A percentile compares a stretch with the other conserved stretches of the same genome.
Evolutionary conservation across 1,139 yeast species (phyloP).

Genomic region (Suhomyces atakaporum): DNA sequence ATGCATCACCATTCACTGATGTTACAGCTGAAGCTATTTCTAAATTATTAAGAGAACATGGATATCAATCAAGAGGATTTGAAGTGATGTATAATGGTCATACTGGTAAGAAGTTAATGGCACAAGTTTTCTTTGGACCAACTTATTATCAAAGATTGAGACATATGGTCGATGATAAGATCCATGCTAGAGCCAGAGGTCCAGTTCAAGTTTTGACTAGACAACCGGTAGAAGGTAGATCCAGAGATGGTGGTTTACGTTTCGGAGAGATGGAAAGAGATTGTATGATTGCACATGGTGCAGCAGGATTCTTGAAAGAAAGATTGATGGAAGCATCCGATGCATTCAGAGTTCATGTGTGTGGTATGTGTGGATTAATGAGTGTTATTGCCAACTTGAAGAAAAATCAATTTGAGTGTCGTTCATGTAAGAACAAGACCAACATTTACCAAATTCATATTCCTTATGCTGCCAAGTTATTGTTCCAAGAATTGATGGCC

Average conservation of each 20-base stretch:
- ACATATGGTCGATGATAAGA: conserved; percentile 99
- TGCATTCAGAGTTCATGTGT: conserved; percentile 95
- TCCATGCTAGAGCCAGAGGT: conserved; percentile 99
- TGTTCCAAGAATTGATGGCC: conserved; percentile 93
- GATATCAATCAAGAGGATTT: conserved; percentile 97
- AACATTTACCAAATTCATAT: conserved; percentile 96
- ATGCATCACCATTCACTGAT: conserved; percentile 97
- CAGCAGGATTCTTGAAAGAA: conserved; percentile 89
- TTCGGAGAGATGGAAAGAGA: conserved; percentile 99
- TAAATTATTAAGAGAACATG: conserved; percentile 86
- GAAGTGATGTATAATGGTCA: conserved; percentile 99
- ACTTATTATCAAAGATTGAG: conserved; percentile 97
- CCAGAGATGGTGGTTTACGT: conserved; percentile 98
- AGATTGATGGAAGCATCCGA: conserved; percentile 96
- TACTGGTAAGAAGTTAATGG: conserved; percentile 96
- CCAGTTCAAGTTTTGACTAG: conserved; percentile 97
- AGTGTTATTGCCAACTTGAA: conserved; percentile 97
- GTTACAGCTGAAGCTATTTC: conserved; percentile 98
- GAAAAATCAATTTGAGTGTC: conserved; percentile 96
- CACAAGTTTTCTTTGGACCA: conserved; percentile 98
- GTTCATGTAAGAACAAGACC: conserved; percentile 97
- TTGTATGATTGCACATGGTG: conserved; percentile 99
- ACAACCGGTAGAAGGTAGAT: conserved; percentile 99
- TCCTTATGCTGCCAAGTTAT: conserved; percentile 94
- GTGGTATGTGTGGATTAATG: conserved; percentile 96